Percentiles rank a stretch among this genome's conserved stretches.
These are phyloP conservation scores for Hyaloscypha bicolor DNA, from an alignment of 495 filamentous ascomycete species.

Conservation along the genomic window DNA sequence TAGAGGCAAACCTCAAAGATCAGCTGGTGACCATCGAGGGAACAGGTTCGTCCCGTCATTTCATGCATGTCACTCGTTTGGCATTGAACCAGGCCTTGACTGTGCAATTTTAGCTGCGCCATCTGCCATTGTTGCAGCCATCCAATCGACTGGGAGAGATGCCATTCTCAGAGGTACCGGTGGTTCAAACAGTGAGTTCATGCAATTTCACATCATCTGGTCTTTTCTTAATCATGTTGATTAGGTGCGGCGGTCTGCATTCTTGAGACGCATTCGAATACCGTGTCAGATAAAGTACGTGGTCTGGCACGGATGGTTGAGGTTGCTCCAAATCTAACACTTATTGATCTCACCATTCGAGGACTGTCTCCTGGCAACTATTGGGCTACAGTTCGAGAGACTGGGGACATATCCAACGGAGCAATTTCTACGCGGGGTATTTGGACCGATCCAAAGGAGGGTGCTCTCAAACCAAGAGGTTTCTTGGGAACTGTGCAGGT, in stretches of 20 bases:
- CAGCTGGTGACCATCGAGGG: conserved; percentile 72
- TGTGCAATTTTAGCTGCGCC: conserved; percentile 62
- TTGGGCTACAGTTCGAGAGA: conserved; percentile 76
- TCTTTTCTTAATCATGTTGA: conserved; percentile 10
- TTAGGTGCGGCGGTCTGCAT: conserved; percentile 93
- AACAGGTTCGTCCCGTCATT: conserved; percentile 51
- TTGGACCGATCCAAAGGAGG: conserved; percentile 64
- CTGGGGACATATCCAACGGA: conserved; percentile 87
- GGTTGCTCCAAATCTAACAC: conserved; percentile 70
- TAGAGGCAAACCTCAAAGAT: conserved; percentile 64
- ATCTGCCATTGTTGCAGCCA: conserved; percentile 83
- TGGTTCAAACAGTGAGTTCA: conserved; percentile 70
- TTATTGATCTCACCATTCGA: conserved; percentile 86
- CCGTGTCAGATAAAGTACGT: conserved; percentile 63
- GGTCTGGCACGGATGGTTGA: conserved; percentile 83
- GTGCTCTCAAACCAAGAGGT: conserved; percentile 57
- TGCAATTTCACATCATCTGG: conserved; percentile 13
- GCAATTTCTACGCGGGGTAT: conserved; percentile 79
- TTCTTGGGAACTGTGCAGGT: conserved; percentile 75
- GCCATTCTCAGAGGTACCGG: conserved; percentile 93
- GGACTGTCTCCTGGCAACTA: conserved; percentile 84
- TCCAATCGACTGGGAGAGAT: conserved; percentile 87
- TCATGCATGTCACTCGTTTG: not conserved
- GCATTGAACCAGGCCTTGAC: conserved; percentile 15
- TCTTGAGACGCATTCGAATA: conserved; percentile 80